These are phyloP conservation scores for Zygoascus biomembranicola DNA, from an alignment of 805 yeast species.

Conservation along the genomic window DNA sequence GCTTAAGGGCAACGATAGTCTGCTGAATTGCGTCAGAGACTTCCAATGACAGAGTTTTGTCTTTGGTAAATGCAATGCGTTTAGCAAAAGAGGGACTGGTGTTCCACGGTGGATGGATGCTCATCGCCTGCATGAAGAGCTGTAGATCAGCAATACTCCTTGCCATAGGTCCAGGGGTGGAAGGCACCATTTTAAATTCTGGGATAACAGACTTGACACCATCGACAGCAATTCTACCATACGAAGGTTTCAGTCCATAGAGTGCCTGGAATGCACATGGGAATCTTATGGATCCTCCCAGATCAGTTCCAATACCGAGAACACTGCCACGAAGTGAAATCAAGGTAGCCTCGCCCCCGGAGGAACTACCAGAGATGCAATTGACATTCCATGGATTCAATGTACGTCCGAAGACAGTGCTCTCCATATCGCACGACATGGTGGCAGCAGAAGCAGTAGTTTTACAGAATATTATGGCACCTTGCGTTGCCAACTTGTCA, in stretches of 20 bases:
- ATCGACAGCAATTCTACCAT: slow-evolving; percentile 34
- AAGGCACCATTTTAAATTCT: slow-evolving; percentile 58
- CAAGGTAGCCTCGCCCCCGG: slow-evolving; percentile 46
- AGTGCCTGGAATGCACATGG: slow-evolving; percentile 39
- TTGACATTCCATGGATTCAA: slow-evolving; percentile 30
- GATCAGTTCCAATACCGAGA: slow-evolving; percentile 47
- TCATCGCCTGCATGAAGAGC: slow-evolving; percentile 44
- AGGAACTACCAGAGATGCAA: slow-evolving; percentile 41
- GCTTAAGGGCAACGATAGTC: neutral
- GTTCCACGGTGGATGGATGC: slow-evolving; percentile 15
- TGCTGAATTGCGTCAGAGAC: neutral
- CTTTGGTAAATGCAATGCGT: neutral
- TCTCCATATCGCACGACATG: slow-evolving; percentile 42
- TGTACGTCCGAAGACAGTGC: slow-evolving; percentile 39
- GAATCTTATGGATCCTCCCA: slow-evolving; percentile 46
- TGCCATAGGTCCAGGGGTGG: slow-evolving; percentile 61
- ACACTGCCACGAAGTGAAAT: slow-evolving; percentile 36
- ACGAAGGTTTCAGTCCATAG: slow-evolving; percentile 42
- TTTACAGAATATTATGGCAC: slow-evolving; percentile 47
- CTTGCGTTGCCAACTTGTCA: slow-evolving; percentile 33
- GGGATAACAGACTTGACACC: slow-evolving; percentile 24
- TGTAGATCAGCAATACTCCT: slow-evolving; percentile 57
- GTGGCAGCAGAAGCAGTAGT: slow-evolving; percentile 46
- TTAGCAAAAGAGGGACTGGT: neutral
- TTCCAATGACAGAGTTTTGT: neutral